Evolutionary conservation across 73 alveolate species (phyloP).

Genomic region (Paramecium tetraurelia): DNA sequence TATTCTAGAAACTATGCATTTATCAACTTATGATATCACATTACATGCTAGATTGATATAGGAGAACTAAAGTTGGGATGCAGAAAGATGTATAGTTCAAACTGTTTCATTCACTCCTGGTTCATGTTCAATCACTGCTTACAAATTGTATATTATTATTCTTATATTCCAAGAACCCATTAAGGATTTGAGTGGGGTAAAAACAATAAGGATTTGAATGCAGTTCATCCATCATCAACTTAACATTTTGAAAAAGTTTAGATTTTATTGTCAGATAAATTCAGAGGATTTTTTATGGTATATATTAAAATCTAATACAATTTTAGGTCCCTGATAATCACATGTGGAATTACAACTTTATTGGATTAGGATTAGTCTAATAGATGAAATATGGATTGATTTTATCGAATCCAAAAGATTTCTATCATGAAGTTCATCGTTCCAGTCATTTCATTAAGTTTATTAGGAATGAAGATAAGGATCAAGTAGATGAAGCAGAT

Average conservation of each 20-base stretch:
- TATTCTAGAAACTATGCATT: slow-evolving; percentile 73
- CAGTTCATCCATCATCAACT: slow-evolving; percentile 55
- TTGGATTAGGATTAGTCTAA: slow-evolving; percentile 95
- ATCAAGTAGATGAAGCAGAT: slow-evolving; percentile 71
- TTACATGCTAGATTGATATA: slow-evolving; percentile 87
- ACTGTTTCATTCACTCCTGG: slow-evolving; percentile 99
- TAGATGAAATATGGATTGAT: slow-evolving; percentile 91
- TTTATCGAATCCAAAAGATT: slow-evolving; percentile 91
- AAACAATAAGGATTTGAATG: slow-evolving; percentile 71
- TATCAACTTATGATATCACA: slow-evolving; percentile 93
- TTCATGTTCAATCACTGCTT: slow-evolving; percentile 95
- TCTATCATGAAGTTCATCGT: slow-evolving; percentile 92
- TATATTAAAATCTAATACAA: slow-evolving; percentile 67
- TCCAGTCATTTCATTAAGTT: slow-evolving; percentile 92
- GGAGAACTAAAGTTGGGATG: slow-evolving; percentile 94
- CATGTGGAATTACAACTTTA: slow-evolving; percentile 99
- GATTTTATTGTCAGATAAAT: slow-evolving; percentile 96
- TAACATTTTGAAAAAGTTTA: slow-evolving; percentile 92
- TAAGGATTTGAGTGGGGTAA: slow-evolving; percentile 97
- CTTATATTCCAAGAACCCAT: slow-evolving; percentile 70
- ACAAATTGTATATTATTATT: slow-evolving; percentile 82
- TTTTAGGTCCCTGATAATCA: slow-evolving; percentile 94
- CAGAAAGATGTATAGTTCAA: slow-evolving; percentile 88
- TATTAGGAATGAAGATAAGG: slow-evolving; percentile 76
- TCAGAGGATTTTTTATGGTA: slow-evolving; percentile 97